phyloP scores from a whole-genome alignment of 352 stramenopile species.

The Blastocystis sp. region DNA sequence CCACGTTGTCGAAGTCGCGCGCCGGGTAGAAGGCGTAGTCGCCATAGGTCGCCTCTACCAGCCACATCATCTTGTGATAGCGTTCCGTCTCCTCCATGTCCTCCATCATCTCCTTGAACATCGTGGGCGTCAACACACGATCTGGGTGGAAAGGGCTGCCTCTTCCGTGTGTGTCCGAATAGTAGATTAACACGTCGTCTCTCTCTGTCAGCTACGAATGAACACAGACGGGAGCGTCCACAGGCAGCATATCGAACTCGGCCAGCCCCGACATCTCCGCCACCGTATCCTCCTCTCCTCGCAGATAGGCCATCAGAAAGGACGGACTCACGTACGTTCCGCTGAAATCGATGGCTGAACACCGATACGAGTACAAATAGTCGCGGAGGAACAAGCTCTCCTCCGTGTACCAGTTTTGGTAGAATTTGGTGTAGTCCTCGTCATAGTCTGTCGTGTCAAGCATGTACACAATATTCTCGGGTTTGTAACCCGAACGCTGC shows the following conservation, averaged over 20 bases:
- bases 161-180: slow-evolving; percentile 14
- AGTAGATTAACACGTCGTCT: background rate
- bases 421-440: background rate
- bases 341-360: background rate
- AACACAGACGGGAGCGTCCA: background rate
- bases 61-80: background rate
- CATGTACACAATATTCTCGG: slow-evolving; percentile 53
- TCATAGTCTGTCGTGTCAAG: slow-evolving; percentile 41
- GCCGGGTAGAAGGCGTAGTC: background rate
- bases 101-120: background rate
- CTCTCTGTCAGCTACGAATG: background rate
- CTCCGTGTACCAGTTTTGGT: background rate
- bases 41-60: slow-evolving; percentile 18
- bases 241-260: background rate
- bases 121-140: background rate
- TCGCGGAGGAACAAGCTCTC: background rate
- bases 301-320: slow-evolving; percentile 34
- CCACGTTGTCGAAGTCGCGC: background rate
- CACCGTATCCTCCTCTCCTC: background rate
- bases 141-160: background rate
- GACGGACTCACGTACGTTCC: background rate
- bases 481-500: background rate
- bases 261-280: background rate
- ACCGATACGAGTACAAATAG: background rate
- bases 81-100: background rate